phyloP scores from a whole-genome alignment of 805 yeast species.

The Lipomyces spencermartinsiae region DNA sequence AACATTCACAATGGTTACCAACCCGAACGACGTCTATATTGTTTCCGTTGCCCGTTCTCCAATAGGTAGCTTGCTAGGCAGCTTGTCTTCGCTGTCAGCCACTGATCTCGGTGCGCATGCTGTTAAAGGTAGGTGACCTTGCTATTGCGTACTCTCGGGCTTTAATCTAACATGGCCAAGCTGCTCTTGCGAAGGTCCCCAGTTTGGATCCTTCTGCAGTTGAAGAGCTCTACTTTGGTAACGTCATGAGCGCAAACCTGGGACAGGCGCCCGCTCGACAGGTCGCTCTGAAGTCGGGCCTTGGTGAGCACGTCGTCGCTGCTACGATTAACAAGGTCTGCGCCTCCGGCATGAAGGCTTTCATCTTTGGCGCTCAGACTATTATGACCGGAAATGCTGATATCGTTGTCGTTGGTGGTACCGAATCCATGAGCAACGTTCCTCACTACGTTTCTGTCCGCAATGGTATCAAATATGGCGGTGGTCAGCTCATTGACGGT shows the following conservation, averaged over 20 bases:
- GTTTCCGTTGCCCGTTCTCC: slow-evolving; percentile 95
- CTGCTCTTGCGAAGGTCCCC: slow-evolving; percentile 88
- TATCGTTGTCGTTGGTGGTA: slow-evolving; percentile 92
- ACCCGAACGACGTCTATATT: slow-evolving; percentile 66
- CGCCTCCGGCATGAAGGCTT: slow-evolving; percentile 92
- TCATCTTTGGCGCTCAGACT: slow-evolving; percentile 85
- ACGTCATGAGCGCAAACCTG: slow-evolving; percentile 86
- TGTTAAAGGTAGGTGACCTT: slow-evolving; percentile 55
- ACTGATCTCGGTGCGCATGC: slow-evolving; percentile 92
- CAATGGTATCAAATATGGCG: slow-evolving; percentile 90
- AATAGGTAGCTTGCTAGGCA: slow-evolving; percentile 91
- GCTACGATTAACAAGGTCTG: slow-evolving; percentile 94
- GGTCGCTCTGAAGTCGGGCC: slow-evolving; percentile 87
- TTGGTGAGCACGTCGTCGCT: slow-evolving; percentile 80
- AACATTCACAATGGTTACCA: slow-evolving; percentile 25
- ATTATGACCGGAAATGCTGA: slow-evolving; percentile 67
- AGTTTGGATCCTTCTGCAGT: slow-evolving; percentile 76
- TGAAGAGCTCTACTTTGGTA: slow-evolving; percentile 89
- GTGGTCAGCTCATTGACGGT: slow-evolving; percentile 79
- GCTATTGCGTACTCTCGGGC: slow-evolving; percentile 7
- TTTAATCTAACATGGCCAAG: slow-evolving; percentile 40
- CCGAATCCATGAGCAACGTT: slow-evolving; percentile 93
- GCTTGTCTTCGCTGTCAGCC: slow-evolving; percentile 73
- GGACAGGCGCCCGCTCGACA: slow-evolving; percentile 99
- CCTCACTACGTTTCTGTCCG: slow-evolving; percentile 89